Evolutionary conservation across 371 early-diverging fungal genomes (phyloP), one percentile per base, ranked within the genome.

Genomic region (Modicella reniformis): DNA sequence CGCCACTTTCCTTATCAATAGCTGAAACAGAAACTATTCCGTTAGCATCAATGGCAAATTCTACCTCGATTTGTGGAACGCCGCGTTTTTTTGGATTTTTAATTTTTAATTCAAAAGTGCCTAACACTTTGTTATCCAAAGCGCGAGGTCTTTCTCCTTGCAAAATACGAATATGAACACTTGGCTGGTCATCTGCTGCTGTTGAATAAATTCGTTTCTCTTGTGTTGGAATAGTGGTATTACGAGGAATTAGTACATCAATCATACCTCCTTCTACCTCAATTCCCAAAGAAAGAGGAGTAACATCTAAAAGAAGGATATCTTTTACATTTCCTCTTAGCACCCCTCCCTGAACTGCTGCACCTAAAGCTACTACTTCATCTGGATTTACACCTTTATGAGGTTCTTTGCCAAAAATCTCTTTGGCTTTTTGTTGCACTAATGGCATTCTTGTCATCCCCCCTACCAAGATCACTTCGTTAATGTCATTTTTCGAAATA

Each of bases 211-310:
- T 92, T 84, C 99, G 98, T 25, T 95, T 91, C 86, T 98, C 97
- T 89, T 98, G 99, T 81, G 98, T 98, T 41, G 99, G 99, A 74
- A 99, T 96, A 40, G 99, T 98, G 53, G 99, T 98, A 90, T 99
- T 99, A 80, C 99, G 92, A n/a, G n/a, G n/a, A n/a, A n/a, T n/a
- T n/a, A n/a, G 85, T 91, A 93, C 85, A 99, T 97, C 76, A 99
- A 86, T 61, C 95, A 99, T 95, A 86, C 99, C 94, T 80, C 99
- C 95, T 30, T 95, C 87, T 59, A 97, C 97, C 82, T 96, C 97
- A 76, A 97, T 96, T 85, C 99, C 99, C 57, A 99, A 92, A 34
- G 98, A 98, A 40, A 99, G 89, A 26, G 99, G 98, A 34, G 97
- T 96, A 64, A 99, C 99, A 86, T 99, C 99, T 54, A 99, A 87